Conservation (phyloP, 192 early-diverging fungal genomes). For the Backusella liffmaniae region DNA sequence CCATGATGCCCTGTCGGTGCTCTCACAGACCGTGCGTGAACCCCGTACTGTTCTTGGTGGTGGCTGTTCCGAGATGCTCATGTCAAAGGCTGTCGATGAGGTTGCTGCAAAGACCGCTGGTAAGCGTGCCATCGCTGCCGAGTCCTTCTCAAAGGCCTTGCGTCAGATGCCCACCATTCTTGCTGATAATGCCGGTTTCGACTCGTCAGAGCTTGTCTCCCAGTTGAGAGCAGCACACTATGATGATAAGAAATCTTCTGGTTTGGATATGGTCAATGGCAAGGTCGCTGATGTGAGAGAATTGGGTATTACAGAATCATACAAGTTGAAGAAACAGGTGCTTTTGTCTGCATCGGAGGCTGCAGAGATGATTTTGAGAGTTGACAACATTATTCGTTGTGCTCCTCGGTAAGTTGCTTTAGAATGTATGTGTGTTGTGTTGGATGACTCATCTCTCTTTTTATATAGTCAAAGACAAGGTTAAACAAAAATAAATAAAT, state of each 20-base stretch:
- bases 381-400: conserved; percentile 97
- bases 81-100: conserved; percentile 97
- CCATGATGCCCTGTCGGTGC: conserved; percentile 94
- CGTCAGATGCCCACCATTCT: conserved; percentile 97
- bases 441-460: not conserved
- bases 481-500: not conserved
- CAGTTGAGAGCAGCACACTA: conserved; percentile 93
- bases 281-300: conserved; percentile 75
- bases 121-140: conserved; percentile 94
- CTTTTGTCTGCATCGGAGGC: conserved; percentile 93
- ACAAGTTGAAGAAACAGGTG: conserved; percentile 95
- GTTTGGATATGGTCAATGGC: conserved; percentile 89
- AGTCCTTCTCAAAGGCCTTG: conserved; percentile 92
- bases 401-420: conserved; percentile 48
- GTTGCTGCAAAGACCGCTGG: conserved; percentile 88
- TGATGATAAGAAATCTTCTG: conserved; percentile 71
- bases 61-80: conserved; percentile 95
- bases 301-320: conserved; percentile 94
- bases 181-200: conserved; percentile 96
- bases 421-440: not conserved
- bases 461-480: not conserved
- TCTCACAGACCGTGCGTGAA: conserved; percentile 93
- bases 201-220: conserved; percentile 91
- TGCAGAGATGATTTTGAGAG: conserved; percentile 95
- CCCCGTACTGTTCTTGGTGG: conserved; percentile 94